Evolutionary conservation across 306 rosid species (phyloP), one percentile per base, ranked within the genome.

Genomic region (Prunus armeniaca): DNA sequence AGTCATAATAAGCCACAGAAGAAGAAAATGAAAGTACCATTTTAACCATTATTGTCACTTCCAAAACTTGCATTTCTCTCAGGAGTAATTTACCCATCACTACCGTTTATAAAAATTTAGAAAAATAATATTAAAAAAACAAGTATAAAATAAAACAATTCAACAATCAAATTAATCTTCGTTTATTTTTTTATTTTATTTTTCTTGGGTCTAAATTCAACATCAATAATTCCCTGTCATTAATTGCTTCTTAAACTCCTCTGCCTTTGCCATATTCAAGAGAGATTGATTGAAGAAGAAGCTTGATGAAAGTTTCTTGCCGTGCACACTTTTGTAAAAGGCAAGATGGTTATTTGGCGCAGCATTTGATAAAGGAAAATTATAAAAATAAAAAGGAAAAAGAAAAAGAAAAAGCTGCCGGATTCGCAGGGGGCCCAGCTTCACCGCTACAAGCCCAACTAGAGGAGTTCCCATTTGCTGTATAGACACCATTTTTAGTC

Each of bases 211-310:
- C 3, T 2, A 10, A 24, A 24, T 60, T 13, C 34, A 60, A 24
- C 65, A 24, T 32, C 75, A 55, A 55, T 71, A 12, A 14, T 34
- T 19, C 50, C 27, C 52, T 6, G 62, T 56, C 24, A 72, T 72
- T 56, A 6, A 18, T 54, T 55, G 76, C 76, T 20, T 71, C 65
- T 9, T 28, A 38, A 57, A 72, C 67, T 56, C 67, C 41, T 63
- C 66, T 6, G 25, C 51, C 67, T 22, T 52, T 30, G 63, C 70
- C 74, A 6, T 28, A 12, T 19, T n/a, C 0, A 12, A 1, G 43
- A 38, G 43, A 38, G 20, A 14, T 62, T 28, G 41, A 55, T n/a
- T 55, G 52, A 34, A 46, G 34, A 71, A n/a, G 5, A 71, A 34
- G 52, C 20, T 14, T n/a, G 10, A 4, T 61, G 17, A 28, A 32